Evolutionary conservation across 108 stramenopile species (phyloP).

Genomic region (Fragilariopsis cylindrus): DNA sequence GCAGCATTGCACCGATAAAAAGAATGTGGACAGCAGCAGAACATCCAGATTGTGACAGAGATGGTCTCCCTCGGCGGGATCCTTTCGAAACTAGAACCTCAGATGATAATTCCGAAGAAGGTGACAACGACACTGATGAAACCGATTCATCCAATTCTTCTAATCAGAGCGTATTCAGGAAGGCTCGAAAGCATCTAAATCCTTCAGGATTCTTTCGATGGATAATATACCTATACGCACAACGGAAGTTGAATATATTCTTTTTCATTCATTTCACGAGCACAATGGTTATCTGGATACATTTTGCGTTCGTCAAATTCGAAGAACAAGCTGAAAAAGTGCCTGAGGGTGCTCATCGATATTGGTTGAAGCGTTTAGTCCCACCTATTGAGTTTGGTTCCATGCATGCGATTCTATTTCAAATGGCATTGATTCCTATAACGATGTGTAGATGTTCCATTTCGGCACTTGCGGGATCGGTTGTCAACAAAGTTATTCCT

Average conservation of each 20-base stretch:
- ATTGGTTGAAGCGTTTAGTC: slow-evolving; percentile 41
- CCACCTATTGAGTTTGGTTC: slow-evolving; percentile 53
- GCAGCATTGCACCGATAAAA: too few species aligned
- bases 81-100: too few species aligned
- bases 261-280: slow-evolving; percentile 24
- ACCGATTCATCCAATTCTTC: neutral
- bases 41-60: too few species aligned
- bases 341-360: slow-evolving; percentile 33
- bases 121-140: neutral
- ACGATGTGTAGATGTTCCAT: slow-evolving; percentile 49
- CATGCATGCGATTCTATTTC: slow-evolving; percentile 58
- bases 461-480: slow-evolving; percentile 24
- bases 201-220: slow-evolving; percentile 23
- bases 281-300: slow-evolving; percentile 19
- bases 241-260: slow-evolving; percentile 28
- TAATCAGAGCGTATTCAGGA: slow-evolving; percentile 3
- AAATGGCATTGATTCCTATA: slow-evolving; percentile 51
- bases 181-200: slow-evolving; percentile 16
- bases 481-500: slow-evolving; percentile 37
- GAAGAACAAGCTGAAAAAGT: slow-evolving; percentile 34
- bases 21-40: too few species aligned
- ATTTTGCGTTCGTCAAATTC: slow-evolving; percentile 47
- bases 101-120: too few species aligned
- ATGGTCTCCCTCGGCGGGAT: too few species aligned
- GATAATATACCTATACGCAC: slow-evolving; percentile 24